These are phyloP conservation scores for Pleurotus ostreatus DNA, from an alignment of 768 basidiomycete genomes.

Conservation along the genomic window DNA sequence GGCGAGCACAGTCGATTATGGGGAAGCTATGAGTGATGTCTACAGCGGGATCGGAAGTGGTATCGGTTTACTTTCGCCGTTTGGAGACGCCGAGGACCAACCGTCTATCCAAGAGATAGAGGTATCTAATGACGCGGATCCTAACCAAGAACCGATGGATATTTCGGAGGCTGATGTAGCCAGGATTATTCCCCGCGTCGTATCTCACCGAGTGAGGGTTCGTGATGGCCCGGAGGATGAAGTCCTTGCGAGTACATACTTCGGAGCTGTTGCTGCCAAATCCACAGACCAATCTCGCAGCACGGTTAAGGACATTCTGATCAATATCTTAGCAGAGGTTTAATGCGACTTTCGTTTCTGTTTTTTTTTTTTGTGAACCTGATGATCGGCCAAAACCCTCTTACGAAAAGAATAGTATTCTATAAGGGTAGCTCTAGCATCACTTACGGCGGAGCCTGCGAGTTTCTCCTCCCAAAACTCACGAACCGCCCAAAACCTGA, in stretches of 20 bases:
- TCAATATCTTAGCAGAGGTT: slow-evolving; percentile 52
- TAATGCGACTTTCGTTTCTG: slow-evolving; percentile 11
- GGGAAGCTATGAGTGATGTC: slow-evolving; percentile 3
- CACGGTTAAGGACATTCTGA: slow-evolving; percentile 66
- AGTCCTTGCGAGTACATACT: slow-evolving; percentile 58
- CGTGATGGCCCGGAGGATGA: slow-evolving; percentile 70
- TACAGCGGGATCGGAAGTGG: slow-evolving; percentile 7
- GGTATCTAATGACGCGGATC: not conserved
- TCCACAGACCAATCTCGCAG: slow-evolving; percentile 13
- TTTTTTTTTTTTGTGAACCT: not conserved
- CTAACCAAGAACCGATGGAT: slow-evolving; percentile 30
- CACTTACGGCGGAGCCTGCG: slow-evolving; percentile 17
- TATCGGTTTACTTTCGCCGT: slow-evolving; percentile 5
- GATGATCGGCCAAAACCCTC: not conserved
- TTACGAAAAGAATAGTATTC: not conserved
- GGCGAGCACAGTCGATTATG: slow-evolving; percentile 1
- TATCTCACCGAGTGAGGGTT: slow-evolving; percentile 72
- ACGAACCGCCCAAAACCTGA: slow-evolving; percentile 87
- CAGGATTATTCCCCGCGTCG: slow-evolving; percentile 65
- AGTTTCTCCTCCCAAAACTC: slow-evolving; percentile 78
- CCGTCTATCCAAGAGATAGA: not conserved
- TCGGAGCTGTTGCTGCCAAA: slow-evolving; percentile 39
- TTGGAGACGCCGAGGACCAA: not conserved
- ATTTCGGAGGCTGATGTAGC: slow-evolving; percentile 75
- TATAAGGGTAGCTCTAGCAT: not conserved